Base-by-base conservation (phyloP, 768 basidiomycete genomes). In the Lactarius indigo region DNA sequence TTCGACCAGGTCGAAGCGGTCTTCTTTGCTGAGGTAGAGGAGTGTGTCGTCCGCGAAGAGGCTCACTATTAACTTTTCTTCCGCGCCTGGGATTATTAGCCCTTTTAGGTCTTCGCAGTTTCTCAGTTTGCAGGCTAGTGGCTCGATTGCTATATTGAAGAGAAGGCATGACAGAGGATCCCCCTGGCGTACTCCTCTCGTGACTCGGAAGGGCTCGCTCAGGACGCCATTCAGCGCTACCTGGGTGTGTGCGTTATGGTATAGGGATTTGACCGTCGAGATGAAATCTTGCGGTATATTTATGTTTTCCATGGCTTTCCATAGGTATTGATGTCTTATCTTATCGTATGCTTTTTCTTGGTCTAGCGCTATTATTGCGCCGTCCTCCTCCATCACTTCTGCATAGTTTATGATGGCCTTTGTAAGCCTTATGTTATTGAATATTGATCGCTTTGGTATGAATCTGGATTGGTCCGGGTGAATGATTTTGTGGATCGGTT, bases 1-100 rank as follows among this genome's bases (percentile, higher is more conserved):
- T 8, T 69, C 41, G 0, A 84, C 75, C 0, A 59, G 65, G 0
- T 57, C 52, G 18, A 75, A 76, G 8, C 70, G 57, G 61, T 82
- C 79, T 0, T 64, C 20, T 31, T 74, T 70, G 3, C 70, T 69
- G 0, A 83, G 75, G 67, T 70, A 78, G 0, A 62, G 33, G 2
- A 8, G 13, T 0, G 47, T 62, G 33, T 62, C 50, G 28, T 62
- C 50, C 26, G 64, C 52, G 47, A 61, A 65, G 3, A 55, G 28
- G 17, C 7, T 57, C 0, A 26, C n/a, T 17, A 44, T 15, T 18
- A 56, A 0, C 2, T 30, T 31, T 1, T 37, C 10, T 2, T 18
- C 2, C 10, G 23, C 23, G 2, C 41, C 59, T 4, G 61, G 65
- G 13, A 66, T 59, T 0, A 1, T 1, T 4, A 47, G 9, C 0